Evolutionary conservation across 306 rosid genomes (phyloP).

Genomic region (Begonia fuchsioides): DNA sequence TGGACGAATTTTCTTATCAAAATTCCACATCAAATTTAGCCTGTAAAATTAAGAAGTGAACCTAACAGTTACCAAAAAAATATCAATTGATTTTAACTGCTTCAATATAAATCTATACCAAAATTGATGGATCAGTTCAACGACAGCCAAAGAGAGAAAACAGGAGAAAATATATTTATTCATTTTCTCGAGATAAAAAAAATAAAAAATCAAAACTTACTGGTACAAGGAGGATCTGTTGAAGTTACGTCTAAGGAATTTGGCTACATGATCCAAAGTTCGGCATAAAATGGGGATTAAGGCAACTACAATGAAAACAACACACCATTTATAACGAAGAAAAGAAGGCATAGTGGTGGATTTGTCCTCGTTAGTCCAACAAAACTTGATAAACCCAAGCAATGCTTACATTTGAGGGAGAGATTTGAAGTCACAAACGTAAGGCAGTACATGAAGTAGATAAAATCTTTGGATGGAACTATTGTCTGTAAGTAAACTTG

Average conservation of each 20-base stretch:
- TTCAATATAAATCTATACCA: too few species aligned
- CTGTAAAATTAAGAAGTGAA: too few species aligned
- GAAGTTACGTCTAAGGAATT: constrained; percentile 89
- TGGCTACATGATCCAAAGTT: constrained; percentile 77
- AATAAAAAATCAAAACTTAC: constrained; percentile 18
- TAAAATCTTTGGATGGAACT: constrained; percentile 65
- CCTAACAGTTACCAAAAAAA: too few species aligned
- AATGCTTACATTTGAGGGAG: constrained; percentile 66
- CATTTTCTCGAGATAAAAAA: too few species aligned
- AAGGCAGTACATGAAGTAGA: constrained; percentile 71
- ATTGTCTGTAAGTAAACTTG: constrained; percentile 75
- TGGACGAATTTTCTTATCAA: too few species aligned
- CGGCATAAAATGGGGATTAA: constrained; percentile 80
- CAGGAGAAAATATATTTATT: too few species aligned
- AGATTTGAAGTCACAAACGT: constrained; percentile 64
- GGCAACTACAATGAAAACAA: constrained; percentile 54
- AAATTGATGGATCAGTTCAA: too few species aligned
- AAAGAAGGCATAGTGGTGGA: background rate
- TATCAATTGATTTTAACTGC: too few species aligned
- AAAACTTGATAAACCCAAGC: constrained; percentile 3
- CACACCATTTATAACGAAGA: constrained; percentile 8
- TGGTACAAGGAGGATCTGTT: constrained; percentile 78
- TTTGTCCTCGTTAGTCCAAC: too few species aligned
- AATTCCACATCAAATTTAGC: too few species aligned
- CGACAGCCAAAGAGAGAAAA: too few species aligned